Percentiles rank a stretch among this genome's conserved stretches.
Evolutionary conservation across 139 green algal species (phyloP).

Genomic region (Haematococcus lacustris): DNA sequence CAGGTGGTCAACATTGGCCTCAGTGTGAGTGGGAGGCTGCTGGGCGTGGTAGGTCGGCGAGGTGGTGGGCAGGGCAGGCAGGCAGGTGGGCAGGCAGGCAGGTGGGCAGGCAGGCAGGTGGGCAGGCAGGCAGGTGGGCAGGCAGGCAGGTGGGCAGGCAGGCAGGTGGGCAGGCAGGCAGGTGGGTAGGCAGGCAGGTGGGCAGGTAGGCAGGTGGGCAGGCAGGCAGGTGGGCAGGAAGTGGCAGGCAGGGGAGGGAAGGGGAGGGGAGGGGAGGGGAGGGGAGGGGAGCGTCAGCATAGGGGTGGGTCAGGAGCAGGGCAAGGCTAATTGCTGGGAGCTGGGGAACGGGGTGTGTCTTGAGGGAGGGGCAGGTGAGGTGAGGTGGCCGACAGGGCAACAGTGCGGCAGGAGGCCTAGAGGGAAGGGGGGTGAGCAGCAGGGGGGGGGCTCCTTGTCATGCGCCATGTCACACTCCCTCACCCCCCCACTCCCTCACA

Average conservation of each 20-base stretch:
- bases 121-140: neutral
- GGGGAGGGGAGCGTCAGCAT: no score
- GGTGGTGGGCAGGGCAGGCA: neutral
- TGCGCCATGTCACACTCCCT: neutral
- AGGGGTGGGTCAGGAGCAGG: no score
- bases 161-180: neutral
- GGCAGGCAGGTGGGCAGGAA: no score
- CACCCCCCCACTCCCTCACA: neutral
- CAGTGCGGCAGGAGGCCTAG: neutral
- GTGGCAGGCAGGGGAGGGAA: no score
- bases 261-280: no score
- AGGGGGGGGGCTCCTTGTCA: neutral
- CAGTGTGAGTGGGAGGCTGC: slow-evolving; percentile 10
- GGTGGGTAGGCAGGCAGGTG: neutral
- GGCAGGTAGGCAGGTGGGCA: neutral
- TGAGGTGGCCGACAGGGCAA: neutral
- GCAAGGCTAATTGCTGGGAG: no score
- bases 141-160: neutral
- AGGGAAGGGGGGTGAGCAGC: neutral
- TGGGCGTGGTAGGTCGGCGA: neutral
- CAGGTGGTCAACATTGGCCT: slow-evolving; percentile 63
- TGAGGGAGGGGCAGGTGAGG: no score
- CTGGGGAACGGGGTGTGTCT: no score
- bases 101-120: neutral
- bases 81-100: neutral